phyloP scores from a whole-genome alignment of 2,329 filamentous ascomycete genomes.

The Periglandula ipomoeae region DNA sequence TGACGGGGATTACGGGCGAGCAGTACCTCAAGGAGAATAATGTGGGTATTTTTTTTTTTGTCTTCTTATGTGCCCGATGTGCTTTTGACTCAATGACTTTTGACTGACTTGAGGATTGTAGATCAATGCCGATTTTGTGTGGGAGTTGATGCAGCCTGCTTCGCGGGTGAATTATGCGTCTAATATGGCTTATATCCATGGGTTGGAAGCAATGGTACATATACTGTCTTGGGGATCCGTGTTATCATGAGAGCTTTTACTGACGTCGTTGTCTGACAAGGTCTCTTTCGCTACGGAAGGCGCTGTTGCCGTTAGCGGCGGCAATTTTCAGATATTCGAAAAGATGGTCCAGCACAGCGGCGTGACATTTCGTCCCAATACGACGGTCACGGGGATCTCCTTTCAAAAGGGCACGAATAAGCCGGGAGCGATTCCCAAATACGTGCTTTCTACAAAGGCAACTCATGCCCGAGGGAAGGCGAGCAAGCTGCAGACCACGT shows the following conservation, averaged over 20 bases:
- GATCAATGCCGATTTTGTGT: constrained; percentile 58
- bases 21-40: constrained; percentile 61
- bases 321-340: constrained; percentile 94
- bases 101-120: constrained; percentile 15
- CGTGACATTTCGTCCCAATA: constrained; percentile 55
- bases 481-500: constrained; percentile 41
- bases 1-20: constrained; percentile 63
- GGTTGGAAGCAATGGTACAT: constrained; percentile 69
- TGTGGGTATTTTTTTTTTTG: not conserved
- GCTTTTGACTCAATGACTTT: no score
- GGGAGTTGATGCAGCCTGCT: constrained; percentile 79
- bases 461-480: constrained; percentile 15
- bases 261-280: constrained; percentile 14
- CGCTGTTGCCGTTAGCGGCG: constrained; percentile 67
- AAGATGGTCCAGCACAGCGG: constrained; percentile 61
- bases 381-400: constrained; percentile 53
- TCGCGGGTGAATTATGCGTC: constrained; percentile 94
- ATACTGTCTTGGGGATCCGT: not conserved
- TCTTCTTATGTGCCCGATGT: no score
- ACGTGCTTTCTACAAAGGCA: constrained; percentile 32
- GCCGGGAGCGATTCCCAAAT: constrained; percentile 32
- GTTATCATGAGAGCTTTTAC: not conserved
- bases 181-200: constrained; percentile 79
- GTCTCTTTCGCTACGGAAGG: constrained; percentile 85
- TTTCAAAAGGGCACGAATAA: constrained; percentile 35